Evolutionary conservation across 2,329 filamentous ascomycete species (phyloP), one percentile per base, ranked within the genome.

Genomic region (Lizonia empirigonia): DNA sequence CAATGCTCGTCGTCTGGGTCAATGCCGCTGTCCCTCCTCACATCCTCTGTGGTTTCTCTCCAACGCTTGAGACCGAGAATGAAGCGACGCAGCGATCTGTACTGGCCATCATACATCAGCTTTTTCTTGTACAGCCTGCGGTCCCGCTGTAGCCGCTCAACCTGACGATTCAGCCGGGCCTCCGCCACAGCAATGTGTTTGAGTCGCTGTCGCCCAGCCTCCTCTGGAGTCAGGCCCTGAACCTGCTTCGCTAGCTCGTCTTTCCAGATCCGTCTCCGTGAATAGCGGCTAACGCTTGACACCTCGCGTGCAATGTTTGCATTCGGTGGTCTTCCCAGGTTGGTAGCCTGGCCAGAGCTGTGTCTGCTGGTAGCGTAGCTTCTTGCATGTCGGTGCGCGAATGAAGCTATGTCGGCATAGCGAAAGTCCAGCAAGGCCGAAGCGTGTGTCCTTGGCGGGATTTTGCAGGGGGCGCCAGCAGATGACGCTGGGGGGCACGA

Each of bases 81-180:
- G 12, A 66, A 62, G 13, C 69, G 68, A 13, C 30, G 35, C 19
- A 72, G 52, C 15, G 68, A 68, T 23, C 69, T 50, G 47, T 70
- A 71, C 35, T 60, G 61, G n/a, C 68, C 69, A 23, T 63, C 40
- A 33, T 44, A 50, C 16, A 56, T 44, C 15, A 49, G 40, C 26
- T 41, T 24, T 15, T 41, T 22, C 9, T 24, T 22, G 41, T 30
- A 30, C 23, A 20, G 26, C 8, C 18, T 13, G 18, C 15, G 13
- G 8, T 51, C 30, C 1, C 36, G 36, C 19, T 40, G 42, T 24
- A 39, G 42, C 19, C 41, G 40, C 13, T 38, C 24, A n/a, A 37
- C 32, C 4, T 51, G 37, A 7, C 19, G 18, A 18, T 29, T 16
- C 20, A 51, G 13, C 24, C 49, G 49, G 23, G 15, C 20, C 20